These are phyloP conservation scores for Lachancea meyersii DNA, from an alignment of 805 yeast genomes.

Conservation along the genomic window DNA sequence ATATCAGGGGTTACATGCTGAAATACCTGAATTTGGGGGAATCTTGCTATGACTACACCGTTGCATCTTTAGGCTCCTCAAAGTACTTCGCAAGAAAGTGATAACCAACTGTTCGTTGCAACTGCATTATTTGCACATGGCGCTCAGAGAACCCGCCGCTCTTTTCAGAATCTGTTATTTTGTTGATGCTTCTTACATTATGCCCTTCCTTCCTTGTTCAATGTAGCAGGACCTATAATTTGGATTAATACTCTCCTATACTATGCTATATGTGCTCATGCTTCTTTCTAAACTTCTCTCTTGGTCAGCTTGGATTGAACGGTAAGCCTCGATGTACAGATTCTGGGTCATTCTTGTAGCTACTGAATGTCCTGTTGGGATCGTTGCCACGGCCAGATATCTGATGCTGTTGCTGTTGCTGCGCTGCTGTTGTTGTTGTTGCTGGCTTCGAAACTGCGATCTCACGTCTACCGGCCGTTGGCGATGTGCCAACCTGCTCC, in stretches of 20 bases:
- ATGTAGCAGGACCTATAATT: not conserved
- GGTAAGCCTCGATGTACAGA: conserved; percentile 7
- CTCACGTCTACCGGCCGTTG: not conserved
- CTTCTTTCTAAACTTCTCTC: not conserved
- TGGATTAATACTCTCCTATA: not conserved
- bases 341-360: not conserved
- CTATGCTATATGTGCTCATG: not conserved
- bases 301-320: conserved; percentile 11
- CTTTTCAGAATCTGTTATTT: not conserved
- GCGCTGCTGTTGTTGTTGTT: not conserved
- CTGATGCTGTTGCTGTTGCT: not conserved
- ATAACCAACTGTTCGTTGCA: not conserved
- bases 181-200: not conserved
- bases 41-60: conserved; percentile 63
- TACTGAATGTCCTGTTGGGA: not conserved
- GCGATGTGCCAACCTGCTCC: conserved; percentile 2
- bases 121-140: too few relatives aligned
- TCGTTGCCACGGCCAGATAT: not conserved
- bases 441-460: not conserved
- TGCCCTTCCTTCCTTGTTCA: not conserved
- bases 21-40: conserved; percentile 86
- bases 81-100: conserved; percentile 62
- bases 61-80: conserved; percentile 64
- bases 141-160: too few relatives aligned
- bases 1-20: conserved; percentile 45